Base-by-base conservation (phyloP, 2,329 filamentous ascomycete species). In the Penicillium sp. region DNA sequence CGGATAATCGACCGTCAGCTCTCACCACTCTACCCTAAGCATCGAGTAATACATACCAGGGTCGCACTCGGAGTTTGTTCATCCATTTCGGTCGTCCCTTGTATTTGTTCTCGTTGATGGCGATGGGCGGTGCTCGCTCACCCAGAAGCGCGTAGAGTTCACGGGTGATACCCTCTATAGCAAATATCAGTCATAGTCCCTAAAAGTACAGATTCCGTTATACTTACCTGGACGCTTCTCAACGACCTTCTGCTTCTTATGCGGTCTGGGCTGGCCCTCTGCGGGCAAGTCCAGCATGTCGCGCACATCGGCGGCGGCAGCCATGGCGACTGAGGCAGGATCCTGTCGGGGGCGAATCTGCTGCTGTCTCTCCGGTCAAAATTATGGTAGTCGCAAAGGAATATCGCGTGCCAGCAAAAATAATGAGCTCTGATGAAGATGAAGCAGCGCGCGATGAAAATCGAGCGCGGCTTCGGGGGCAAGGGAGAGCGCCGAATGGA, bases 271-370 rank as follows among this genome's bases (percentile, higher is more conserved):
- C 43, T 70, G 65, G 53, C 81, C 83, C 54, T 81, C 72, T 34
- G 70, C 71, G 53, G 84, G 83, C 62, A 94, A 75, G 65, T 90
- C 87, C 60, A 94, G 81, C 62, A 94, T 87, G 65, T 94, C 88
- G 71, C 86, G 87, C 55, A 94, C 80, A 75, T 94, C 88, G 64
- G 82, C 79, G 48, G 84, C 84, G 46, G 83, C 84, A 43, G 83
- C 76, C 83, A 87, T 87, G 58, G 51, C 50, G 41, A 53, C 42
- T 44, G 50, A 38, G 36, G 27, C 13, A 25, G 33, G 21, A 18
- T 15, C 21, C 20, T 25, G 13, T 7, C 31, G n/a, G 23, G 36
- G 20, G 2, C 11, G 17, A 16, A 17, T 15, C 4, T 14, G 16
- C 27, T 25, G 19, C 27, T 17, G n/a, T n/a, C n/a, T n/a, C n/a